These are phyloP conservation scores for Acanthamoeba castellanii DNA, from an alignment of 208 protist species.

Conservation along the genomic window DNA sequence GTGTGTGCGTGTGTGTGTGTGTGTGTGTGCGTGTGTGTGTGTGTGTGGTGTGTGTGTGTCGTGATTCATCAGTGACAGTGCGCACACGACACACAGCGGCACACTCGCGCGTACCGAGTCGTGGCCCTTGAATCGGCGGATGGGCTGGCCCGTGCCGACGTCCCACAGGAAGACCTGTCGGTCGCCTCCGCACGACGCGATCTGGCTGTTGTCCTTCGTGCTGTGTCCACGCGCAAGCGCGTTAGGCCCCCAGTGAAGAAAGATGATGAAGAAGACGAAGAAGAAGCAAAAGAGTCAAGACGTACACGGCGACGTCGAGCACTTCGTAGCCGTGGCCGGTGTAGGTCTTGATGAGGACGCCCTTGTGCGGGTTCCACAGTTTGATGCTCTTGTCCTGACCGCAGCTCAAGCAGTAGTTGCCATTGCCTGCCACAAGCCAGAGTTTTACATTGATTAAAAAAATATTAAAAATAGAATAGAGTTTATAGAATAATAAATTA, in stretches of 20 bases:
- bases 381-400: conserved; percentile 70
- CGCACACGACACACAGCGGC: too few relatives aligned
- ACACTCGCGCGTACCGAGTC: conserved; percentile 13
- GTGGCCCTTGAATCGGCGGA: conserved; percentile 78
- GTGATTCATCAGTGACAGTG: too few relatives aligned
- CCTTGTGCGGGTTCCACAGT: conserved; percentile 82
- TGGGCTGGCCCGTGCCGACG: conserved; percentile 66
- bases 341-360: conserved; percentile 79
- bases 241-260: background rate
- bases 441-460: background rate
- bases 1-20: too few relatives aligned
- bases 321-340: conserved; percentile 80
- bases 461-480: background rate
- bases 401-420: conserved; percentile 71
- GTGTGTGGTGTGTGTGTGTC: background rate
- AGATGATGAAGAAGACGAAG: background rate
- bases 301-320: conserved; percentile 77
- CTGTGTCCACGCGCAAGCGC: background rate
- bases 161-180: conserved; percentile 82
- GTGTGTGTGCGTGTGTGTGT: too few relatives aligned
- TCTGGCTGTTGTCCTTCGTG: conserved; percentile 67
- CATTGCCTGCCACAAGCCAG: background rate
- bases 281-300: background rate
- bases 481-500: too few relatives aligned
- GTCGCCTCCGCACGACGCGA: conserved; percentile 80